Percentiles rank a stretch among this genome's conserved stretches.
phyloP scores from a whole-genome alignment of 257 asterid genomes.

The Solanum microdontum region DNA sequence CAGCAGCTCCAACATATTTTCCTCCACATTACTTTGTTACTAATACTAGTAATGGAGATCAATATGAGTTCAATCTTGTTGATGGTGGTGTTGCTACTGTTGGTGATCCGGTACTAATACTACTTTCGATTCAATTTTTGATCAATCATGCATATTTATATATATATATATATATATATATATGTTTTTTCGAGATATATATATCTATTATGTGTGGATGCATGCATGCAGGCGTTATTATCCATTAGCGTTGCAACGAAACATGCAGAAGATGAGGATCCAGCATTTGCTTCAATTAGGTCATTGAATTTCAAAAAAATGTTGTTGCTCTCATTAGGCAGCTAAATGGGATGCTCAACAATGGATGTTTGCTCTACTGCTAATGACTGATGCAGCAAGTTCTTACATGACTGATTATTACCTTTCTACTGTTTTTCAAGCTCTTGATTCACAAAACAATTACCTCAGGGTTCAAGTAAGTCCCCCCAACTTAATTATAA shows the following conservation, averaged over 20 bases:
- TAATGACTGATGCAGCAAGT: not conserved
- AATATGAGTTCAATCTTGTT: not conserved
- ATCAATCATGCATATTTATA: too few species aligned
- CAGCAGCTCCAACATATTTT: not conserved
- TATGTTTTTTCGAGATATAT: too few species aligned
- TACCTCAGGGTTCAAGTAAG: constrained; percentile 11
- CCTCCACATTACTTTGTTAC: not conserved
- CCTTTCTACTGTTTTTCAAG: not conserved
- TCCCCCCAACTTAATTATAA: too few species aligned
- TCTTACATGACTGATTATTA: not conserved
- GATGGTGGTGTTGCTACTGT: not conserved
- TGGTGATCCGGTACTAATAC: not conserved
- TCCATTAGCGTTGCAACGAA: not conserved
- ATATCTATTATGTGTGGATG: too few species aligned
- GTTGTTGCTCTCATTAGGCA: not conserved
- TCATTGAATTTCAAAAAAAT: not conserved
- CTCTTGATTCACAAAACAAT: not conserved
- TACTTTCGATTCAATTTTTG: too few species aligned
- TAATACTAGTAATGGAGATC: not conserved
- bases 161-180: too few species aligned
- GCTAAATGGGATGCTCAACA: fast-evolving
- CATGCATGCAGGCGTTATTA: not conserved
- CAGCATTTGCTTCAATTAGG: not conserved
- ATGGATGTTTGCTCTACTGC: fast-evolving
- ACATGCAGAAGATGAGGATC: not conserved